phyloP scores from a whole-genome alignment of 768 basidiomycete species.

The Trametes sanguinea region DNA sequence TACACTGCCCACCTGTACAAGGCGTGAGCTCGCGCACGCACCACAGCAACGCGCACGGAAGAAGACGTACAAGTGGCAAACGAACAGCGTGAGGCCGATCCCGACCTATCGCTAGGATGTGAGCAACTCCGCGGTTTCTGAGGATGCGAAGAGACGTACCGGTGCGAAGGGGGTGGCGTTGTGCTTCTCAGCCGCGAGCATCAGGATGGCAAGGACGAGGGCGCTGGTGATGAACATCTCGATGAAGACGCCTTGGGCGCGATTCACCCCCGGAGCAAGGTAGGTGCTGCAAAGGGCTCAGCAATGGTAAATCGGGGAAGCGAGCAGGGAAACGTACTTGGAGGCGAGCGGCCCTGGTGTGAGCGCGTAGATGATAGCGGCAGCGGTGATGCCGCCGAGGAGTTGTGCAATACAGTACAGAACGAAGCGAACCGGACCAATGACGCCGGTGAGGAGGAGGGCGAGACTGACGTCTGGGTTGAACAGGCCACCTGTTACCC shows the following conservation, averaged over 20 bases:
- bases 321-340: constrained; percentile 43
- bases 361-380: constrained; percentile 54
- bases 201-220: constrained; percentile 64
- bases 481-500: constrained; percentile 64
- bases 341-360: constrained; percentile 56
- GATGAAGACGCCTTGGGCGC: constrained; percentile 64
- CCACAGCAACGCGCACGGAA: not conserved
- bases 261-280: constrained; percentile 48
- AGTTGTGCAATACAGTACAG: constrained; percentile 66
- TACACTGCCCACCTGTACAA: constrained; percentile 52
- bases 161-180: constrained; percentile 66
- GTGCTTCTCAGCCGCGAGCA: constrained; percentile 75
- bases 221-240: constrained; percentile 70
- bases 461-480: constrained; percentile 65
- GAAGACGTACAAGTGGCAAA: constrained; percentile 54
- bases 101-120: constrained; percentile 45
- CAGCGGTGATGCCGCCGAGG: constrained; percentile 58
- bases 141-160: constrained; percentile 35
- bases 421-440: constrained; percentile 56
- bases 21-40: not conserved
- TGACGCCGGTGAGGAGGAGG: constrained; percentile 55
- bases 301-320: not conserved
- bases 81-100: constrained; percentile 66
- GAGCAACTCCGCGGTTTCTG: not conserved
- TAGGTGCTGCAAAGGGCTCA: constrained; percentile 42